Base-by-base conservation (phyloP, 2,329 filamentous ascomycete genomes). In the Daldinia sp. region DNA sequence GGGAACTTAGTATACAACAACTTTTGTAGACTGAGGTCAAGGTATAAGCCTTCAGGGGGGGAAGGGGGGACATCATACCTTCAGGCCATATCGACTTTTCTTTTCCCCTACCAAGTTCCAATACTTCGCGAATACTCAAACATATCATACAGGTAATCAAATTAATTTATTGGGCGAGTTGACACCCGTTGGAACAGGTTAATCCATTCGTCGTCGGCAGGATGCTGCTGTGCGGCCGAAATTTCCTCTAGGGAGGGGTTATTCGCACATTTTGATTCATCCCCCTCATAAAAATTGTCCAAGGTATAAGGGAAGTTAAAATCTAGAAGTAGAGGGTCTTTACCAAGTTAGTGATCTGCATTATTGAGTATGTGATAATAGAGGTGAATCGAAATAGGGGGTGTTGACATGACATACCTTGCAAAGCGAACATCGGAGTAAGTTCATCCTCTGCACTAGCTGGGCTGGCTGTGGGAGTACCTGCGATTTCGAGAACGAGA, bases 271-370 rank as follows among this genome's bases (percentile, higher is more conserved):
- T 51, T 62, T 9, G 55, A 58, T 23, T 63, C 67, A 12, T 67
- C 64, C 1, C 39, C 56, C 33, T 35, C 53, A 13, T 63, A 65
- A 39, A 67, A 67, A 7, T 53, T 53, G 41, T 68, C 61, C 13
- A 72, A 48, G 13, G 63, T 63, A 23, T 61, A 69, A 10, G 67
- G 69, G 26, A 70, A 68, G 6, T 64, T 65, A 26, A 72, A 41
- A 44, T 72, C 67, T 54, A 71, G 33, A 55, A 71, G 62, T 13
- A 67, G 64, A 15, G 69, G 67, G 20, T 70, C 69, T 72, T 72
- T 48, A 68, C 61, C 30, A 7, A 30, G 13, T n/a, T 60, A 39
- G 51, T 12, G 5, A 4, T 23, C 5, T 23, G 20, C 18, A 23
- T 15, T 6, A 39, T 12, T 37, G 13, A 13, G 35, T 23, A 15